Conservation (phyloP, 345 rosid genomes). For the Hibiscus syriacus region DNA sequence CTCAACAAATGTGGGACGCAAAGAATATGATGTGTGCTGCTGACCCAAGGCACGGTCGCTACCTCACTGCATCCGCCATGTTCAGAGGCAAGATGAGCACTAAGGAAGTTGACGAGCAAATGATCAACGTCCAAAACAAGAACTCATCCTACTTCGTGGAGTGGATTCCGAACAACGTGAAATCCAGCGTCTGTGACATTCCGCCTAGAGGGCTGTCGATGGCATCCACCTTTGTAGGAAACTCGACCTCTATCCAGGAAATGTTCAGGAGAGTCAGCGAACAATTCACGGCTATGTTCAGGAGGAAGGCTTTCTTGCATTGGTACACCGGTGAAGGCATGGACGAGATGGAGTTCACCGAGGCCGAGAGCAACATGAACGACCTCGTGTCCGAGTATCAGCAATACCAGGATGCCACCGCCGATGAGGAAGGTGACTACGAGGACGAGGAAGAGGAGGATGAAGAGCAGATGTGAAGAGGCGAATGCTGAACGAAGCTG, state of each 20-base stretch:
- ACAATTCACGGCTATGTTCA: too few relatives aligned
- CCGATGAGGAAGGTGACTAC: conserved; percentile 14
- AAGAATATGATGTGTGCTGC: too few relatives aligned
- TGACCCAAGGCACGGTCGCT: too few relatives aligned
- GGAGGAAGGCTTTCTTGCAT: conserved; percentile 4
- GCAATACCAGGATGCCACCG: conserved; percentile 27
- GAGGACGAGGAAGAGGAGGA: conserved; percentile 18
- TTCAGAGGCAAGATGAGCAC: conserved; percentile 22
- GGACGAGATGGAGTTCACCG: conserved; percentile 5
- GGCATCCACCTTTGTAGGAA: conserved; percentile 27
- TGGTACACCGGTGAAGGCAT: conserved; percentile 5
- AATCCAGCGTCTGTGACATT: conserved; percentile 30
- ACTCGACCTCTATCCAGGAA: conserved; percentile 16
- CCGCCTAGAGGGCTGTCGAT: conserved; percentile 26
- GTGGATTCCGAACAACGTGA: conserved; percentile 28
- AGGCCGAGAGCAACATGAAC: conserved; percentile 22
- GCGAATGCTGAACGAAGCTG: background rate
- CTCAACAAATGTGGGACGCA: conserved; percentile 18
- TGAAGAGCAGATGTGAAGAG: background rate
- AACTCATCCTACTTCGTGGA: conserved; percentile 18
- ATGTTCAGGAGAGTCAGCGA: conserved; percentile 18
- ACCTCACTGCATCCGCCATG: too few relatives aligned
- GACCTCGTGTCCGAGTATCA: conserved; percentile 26
- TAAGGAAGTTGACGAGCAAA: conserved; percentile 17
- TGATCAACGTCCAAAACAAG: conserved; percentile 19